Conservation (phyloP, 2,329 filamentous ascomycete species). For the Penicillium sp. region DNA sequence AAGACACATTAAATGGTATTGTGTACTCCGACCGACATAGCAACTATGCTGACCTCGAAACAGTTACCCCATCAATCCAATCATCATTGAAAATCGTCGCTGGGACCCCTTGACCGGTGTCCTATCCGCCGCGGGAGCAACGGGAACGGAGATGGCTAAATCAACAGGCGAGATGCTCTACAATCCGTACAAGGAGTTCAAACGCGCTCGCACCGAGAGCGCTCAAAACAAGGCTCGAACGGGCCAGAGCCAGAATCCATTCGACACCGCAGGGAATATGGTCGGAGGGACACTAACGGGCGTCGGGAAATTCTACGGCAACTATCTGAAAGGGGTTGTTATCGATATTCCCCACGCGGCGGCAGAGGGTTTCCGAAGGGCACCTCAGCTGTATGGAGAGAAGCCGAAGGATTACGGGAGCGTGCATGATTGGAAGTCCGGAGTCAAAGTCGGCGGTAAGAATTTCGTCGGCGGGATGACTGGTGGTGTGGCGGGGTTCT, state of each 20-base stretch:
- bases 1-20: slow-evolving; percentile 23
- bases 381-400: slow-evolving; percentile 37
- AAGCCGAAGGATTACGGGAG: slow-evolving; percentile 32
- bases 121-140: slow-evolving; percentile 24
- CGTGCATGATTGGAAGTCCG: slow-evolving; percentile 34
- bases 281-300: slow-evolving; percentile 9
- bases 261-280: slow-evolving; percentile 14
- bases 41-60: neutral
- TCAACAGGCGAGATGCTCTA: slow-evolving; percentile 28
- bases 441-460: slow-evolving; percentile 33
- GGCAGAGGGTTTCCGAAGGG: slow-evolving; percentile 34
- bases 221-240: neutral
- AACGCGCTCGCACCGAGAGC: slow-evolving; percentile 7
- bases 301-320: slow-evolving; percentile 18
- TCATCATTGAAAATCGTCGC: slow-evolving; percentile 34
- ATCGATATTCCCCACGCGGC: slow-evolving; percentile 37
- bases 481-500: slow-evolving; percentile 31
- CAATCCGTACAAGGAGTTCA: slow-evolving; percentile 29
- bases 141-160: slow-evolving; percentile 27
- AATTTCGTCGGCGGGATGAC: slow-evolving; percentile 32
- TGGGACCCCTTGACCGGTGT: slow-evolving; percentile 35
- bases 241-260: neutral
- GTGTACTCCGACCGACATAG: neutral
- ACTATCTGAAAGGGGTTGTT: slow-evolving; percentile 27
- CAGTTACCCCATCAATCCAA: slow-evolving; percentile 29